Percentiles rank a stretch among this genome's conserved stretches.
Evolutionary conservation across 108 stramenopile genomes (phyloP).

Genomic region (Nitzschia inconspicua): DNA sequence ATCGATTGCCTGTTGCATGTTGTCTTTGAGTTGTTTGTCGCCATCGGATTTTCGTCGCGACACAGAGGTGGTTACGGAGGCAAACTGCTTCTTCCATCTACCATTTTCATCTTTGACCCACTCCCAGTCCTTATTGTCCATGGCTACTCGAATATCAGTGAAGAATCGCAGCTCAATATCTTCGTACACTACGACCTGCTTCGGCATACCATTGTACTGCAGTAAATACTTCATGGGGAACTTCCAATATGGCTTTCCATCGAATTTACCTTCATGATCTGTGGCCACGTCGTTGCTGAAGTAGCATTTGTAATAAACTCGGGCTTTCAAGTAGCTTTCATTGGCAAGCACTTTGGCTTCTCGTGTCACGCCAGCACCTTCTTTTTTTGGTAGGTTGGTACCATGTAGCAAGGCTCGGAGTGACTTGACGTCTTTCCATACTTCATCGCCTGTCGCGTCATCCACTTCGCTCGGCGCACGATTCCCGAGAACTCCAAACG

Average conservation of each 20-base stretch:
- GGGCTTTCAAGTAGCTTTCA: constrained; percentile 31
- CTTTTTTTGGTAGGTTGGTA: constrained; percentile 13
- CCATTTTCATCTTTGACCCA: constrained; percentile 15
- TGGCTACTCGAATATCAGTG: constrained; percentile 9
- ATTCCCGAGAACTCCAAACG: constrained; percentile 10
- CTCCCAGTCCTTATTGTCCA: constrained; percentile 33
- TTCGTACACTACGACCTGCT: constrained; percentile 14
- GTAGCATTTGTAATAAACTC: constrained; percentile 27
- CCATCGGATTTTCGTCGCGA: too few species aligned
- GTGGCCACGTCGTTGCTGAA: constrained; percentile 16
- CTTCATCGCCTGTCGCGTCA: constrained; percentile 16
- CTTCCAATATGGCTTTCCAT: constrained; percentile 18
- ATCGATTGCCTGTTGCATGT: too few species aligned
- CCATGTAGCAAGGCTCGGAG: constrained; percentile 18
- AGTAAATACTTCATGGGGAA: constrained; percentile 28
- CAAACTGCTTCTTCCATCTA: constrained; percentile 20
- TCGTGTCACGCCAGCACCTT: constrained; percentile 15
- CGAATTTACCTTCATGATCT: constrained; percentile 24
- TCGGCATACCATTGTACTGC: constrained; percentile 15
- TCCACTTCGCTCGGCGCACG: constrained; percentile 6
- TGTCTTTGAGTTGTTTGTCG: too few species aligned
- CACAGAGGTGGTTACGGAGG: too few species aligned
- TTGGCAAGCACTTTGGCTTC: constrained; percentile 17
- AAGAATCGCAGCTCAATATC: constrained; percentile 30
- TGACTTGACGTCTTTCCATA: constrained; percentile 24